Evolutionary conservation across 148 eudicot genomes (phyloP).

Genomic region (Persicaria maculosa): DNA sequence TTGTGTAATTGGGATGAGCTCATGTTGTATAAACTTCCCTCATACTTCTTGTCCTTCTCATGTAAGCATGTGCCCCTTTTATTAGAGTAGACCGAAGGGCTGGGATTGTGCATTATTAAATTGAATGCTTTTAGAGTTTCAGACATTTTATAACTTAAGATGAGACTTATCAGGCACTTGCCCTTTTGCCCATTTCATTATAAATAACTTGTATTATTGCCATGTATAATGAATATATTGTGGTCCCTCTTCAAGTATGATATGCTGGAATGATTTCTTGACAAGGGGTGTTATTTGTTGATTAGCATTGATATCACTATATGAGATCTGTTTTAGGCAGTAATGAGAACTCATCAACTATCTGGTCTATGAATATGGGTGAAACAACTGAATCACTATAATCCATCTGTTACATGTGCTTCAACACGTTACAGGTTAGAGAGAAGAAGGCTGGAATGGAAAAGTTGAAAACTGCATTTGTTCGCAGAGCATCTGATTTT

Average conservation of each 20-base stretch:
- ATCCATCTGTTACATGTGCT: background rate
- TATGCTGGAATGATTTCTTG: background rate
- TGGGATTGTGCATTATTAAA: background rate
- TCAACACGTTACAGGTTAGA: constrained; percentile 45
- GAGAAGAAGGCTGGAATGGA: constrained; percentile 89
- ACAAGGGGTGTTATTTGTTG: background rate
- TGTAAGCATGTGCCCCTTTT: background rate
- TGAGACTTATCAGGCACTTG: background rate
- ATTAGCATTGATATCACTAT: background rate
- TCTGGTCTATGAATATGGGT: background rate
- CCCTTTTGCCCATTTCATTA: background rate
- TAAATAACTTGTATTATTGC: background rate
- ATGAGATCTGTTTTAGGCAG: background rate
- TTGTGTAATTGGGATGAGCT: background rate
- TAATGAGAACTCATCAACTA: background rate
- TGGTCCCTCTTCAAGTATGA: background rate
- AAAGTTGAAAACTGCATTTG: constrained; percentile 67
- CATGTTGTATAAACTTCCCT: background rate
- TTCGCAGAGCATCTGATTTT: constrained; percentile 87
- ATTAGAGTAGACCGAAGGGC: background rate
- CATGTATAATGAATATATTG: no score
- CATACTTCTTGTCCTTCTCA: background rate
- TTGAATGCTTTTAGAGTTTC: background rate
- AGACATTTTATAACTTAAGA: background rate
- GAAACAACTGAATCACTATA: background rate